phyloP scores from a whole-genome alignment of 768 basidiomycete genomes.

The Krasilnikovozyma curviuscula region DNA sequence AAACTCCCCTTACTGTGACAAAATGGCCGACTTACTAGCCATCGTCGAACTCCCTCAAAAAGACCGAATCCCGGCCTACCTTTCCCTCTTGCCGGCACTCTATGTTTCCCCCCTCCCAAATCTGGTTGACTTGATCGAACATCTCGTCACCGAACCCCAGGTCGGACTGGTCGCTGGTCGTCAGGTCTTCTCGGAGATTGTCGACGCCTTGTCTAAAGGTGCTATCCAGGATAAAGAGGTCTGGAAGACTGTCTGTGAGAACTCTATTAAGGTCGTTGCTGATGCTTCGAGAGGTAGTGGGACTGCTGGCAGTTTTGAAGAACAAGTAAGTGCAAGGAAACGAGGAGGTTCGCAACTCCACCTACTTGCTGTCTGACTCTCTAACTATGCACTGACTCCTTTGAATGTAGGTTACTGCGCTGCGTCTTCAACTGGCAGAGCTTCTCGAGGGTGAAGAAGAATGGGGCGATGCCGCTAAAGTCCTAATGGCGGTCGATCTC shows the following conservation, averaged over 20 bases:
- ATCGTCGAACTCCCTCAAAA: constrained; percentile 35
- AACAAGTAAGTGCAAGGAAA: constrained; percentile 32
- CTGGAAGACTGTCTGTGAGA: constrained; percentile 37
- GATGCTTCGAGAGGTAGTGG: constrained; percentile 67
- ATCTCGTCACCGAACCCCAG: constrained; percentile 5
- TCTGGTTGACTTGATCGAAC: constrained; percentile 3
- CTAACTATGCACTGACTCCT: too few relatives aligned
- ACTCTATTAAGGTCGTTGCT: constrained; percentile 59
- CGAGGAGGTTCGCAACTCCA: too few relatives aligned
- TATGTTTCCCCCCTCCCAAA: constrained; percentile 3
- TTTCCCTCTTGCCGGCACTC: constrained; percentile 35
- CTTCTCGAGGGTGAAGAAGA: constrained; percentile 75
- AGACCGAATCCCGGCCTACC: constrained; percentile 61
- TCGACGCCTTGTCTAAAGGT: constrained; percentile 31
- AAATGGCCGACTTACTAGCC: not conserved
- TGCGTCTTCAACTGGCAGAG: constrained; percentile 77
- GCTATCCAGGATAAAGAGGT: constrained; percentile 35
- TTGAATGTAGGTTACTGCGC: constrained; percentile 45
- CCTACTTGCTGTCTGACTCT: too few relatives aligned
- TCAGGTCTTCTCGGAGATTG: constrained; percentile 9
- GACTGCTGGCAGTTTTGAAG: constrained; percentile 36
- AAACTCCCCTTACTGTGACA: too few relatives aligned
- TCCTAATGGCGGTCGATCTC: constrained; percentile 77
- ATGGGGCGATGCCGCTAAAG: constrained; percentile 79
- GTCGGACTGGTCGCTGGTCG: constrained; percentile 5